These are phyloP conservation scores for Chrysoporthe austroafricana DNA, from an alignment of 2,329 filamentous ascomycete genomes.

Conservation along the genomic window DNA sequence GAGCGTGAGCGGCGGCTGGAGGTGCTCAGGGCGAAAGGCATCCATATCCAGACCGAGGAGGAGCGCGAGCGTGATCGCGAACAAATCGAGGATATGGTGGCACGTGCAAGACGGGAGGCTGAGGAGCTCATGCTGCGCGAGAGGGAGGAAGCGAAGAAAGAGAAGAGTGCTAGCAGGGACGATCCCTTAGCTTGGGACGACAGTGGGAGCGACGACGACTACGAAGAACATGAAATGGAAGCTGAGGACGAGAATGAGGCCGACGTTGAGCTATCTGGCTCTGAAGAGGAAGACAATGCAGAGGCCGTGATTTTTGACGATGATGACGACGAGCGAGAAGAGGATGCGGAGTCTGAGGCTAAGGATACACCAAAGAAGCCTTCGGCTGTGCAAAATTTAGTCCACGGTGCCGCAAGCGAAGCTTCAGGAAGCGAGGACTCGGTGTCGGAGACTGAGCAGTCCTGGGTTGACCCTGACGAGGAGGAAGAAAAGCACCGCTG, in stretches of 20 bases:
- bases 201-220: conserved; percentile 56
- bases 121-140: conserved; percentile 79
- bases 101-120: conserved; percentile 80
- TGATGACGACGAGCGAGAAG: conserved; percentile 40
- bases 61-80: conserved; percentile 81
- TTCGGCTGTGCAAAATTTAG: conserved; percentile 36
- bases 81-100: conserved; percentile 84
- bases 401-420: conserved; percentile 45
- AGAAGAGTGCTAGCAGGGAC: conserved; percentile 50
- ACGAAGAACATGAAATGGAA: conserved; percentile 44
- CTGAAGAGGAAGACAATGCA: conserved; percentile 39
- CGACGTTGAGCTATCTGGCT: conserved; percentile 49
- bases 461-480: conserved; percentile 45
- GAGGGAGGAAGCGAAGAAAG: conserved; percentile 71
- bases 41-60: conserved; percentile 81
- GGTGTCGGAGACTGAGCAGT: conserved; percentile 39
- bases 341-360: conserved; percentile 42
- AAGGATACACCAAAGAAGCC: conserved; percentile 40
- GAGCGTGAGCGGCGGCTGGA: conserved; percentile 80
- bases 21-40: conserved; percentile 76
- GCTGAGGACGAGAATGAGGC: conserved; percentile 42
- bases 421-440: conserved; percentile 42
- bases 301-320: conserved; percentile 34
- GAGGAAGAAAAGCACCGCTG: conserved; percentile 36
- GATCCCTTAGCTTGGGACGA: conserved; percentile 62